Base-by-base conservation (phyloP, 1,284 basidiomycete species). In the Tylopilus sp. region DNA sequence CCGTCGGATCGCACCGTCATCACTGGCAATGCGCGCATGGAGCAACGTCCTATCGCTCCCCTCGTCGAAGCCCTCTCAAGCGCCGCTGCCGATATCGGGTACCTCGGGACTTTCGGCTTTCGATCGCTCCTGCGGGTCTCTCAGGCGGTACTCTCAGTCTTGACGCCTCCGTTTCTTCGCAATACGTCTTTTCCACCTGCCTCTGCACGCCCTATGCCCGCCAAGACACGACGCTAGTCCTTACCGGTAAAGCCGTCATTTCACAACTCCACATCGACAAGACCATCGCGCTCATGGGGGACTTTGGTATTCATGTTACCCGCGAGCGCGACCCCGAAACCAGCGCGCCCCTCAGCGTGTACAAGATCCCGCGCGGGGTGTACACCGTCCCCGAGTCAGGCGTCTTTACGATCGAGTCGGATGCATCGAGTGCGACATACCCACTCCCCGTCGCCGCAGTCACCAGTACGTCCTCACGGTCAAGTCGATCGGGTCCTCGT, bases 191-290 rank as follows among this genome's bases (percentile, higher is more conserved):
- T 2, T 95, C 93, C 2, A 92, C 98, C 66, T 79, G 99, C 8
- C 86, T 99, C 31, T 97, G 93, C 63, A 95, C 96, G 0, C 96
- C 96, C 0, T 99, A 98, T 66, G 95, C 96, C 1, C 65, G 72
- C 33, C 78, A 92, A 61, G 77, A 86, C 12, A 81, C 97, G 55
- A 86, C 84, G 5, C 84, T 99, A 51, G 91, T 97, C 71, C 82
- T 99, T 52, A 88, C 84, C 0, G 65, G 66, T 2, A 62, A 64
- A 6, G 61, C 61, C 1, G 97, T 99, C 65, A 97, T 99, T 69
- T 97, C 93, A 16, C 96, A 98, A 72, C 94, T 94, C 3, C 99
- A 99, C 75, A 99, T 99, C 70, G 95, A 99, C 73, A 97, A 99
- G 95, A 99, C 97, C 5, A 89, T 97, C 57, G 86, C 93, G 8